Conservation (phyloP, 148 eudicot genomes). For the Rhododendron mucronatum region DNA sequence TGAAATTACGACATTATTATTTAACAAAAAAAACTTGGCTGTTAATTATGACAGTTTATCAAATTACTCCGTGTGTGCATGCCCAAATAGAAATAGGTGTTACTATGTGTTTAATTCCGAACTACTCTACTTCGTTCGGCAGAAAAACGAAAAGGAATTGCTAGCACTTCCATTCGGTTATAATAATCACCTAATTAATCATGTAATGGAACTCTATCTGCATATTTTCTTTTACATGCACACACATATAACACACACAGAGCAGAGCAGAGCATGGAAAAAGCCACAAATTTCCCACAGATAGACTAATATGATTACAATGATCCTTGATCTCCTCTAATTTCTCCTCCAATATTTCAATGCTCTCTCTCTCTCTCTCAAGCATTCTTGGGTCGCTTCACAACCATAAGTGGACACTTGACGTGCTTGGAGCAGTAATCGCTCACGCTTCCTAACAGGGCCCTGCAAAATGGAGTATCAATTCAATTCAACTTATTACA, state of each 20-base stretch:
- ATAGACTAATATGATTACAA: not conserved
- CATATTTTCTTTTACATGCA: not conserved
- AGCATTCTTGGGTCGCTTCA: not conserved
- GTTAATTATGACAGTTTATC: not conserved
- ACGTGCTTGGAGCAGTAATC: constrained; percentile 67
- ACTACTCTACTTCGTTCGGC: not conserved
- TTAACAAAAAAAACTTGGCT: no score
- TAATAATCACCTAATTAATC: not conserved
- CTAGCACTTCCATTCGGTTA: not conserved
- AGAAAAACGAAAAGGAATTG: not conserved
- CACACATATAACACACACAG: not conserved
- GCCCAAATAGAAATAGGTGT: not conserved
- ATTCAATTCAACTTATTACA: not conserved
- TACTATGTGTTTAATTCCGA: not conserved
- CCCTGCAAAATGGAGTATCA: not conserved
- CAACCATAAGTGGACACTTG: constrained; percentile 71
- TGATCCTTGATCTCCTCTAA: not conserved
- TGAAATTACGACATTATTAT: no score
- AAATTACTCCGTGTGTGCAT: not conserved
- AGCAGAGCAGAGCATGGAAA: not conserved
- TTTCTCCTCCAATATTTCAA: not conserved
- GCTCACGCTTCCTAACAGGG: constrained; percentile 41
- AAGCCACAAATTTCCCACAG: not conserved
- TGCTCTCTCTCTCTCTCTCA: not conserved
- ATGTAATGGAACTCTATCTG: not conserved